Conservation (phyloP, 2,329 filamentous ascomycete genomes). For the Blumeria graminis region DNA sequence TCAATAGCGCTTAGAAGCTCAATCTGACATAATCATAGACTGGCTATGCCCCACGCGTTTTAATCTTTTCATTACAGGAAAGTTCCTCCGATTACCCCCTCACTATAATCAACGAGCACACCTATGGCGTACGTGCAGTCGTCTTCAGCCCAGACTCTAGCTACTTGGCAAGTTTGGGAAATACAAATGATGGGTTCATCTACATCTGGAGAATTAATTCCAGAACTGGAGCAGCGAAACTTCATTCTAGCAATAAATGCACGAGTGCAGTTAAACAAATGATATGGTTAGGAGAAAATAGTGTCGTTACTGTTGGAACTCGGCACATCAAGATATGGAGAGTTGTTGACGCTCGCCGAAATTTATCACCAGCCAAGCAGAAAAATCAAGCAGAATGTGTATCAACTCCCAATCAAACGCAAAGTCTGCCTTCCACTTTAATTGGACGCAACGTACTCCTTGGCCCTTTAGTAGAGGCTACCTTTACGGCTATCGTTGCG, state of each 20-base stretch:
- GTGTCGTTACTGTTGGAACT: constrained; percentile 64
- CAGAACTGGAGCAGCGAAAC: constrained; percentile 53
- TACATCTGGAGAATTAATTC: constrained; percentile 75
- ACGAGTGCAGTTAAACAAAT: constrained; percentile 70
- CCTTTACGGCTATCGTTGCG: constrained; percentile 53
- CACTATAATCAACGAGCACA: constrained; percentile 70
- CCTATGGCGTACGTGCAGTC: constrained; percentile 67
- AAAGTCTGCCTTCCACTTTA: constrained; percentile 39
- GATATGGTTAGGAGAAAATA: constrained; percentile 60
- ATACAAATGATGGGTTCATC: constrained; percentile 78
- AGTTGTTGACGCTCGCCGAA: constrained; percentile 38
- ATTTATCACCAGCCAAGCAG: constrained; percentile 37
- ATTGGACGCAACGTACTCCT: constrained; percentile 73
- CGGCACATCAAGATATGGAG: constrained; percentile 89
- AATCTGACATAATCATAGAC: constrained; percentile 27
- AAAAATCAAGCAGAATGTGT: constrained; percentile 25
- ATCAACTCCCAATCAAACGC: constrained; percentile 14
- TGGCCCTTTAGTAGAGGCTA: constrained; percentile 57
- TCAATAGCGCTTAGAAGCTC: neutral
- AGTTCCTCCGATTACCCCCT: constrained; percentile 58
- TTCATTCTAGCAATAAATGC: constrained; percentile 78
- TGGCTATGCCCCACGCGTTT: constrained; percentile 72
- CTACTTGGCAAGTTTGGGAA: constrained; percentile 70
- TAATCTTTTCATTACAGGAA: constrained; percentile 72
- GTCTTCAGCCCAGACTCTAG: constrained; percentile 74